Percentiles rank a stretch among this genome's conserved stretches.
phyloP scores from a whole-genome alignment of 257 asterid species.

The Fraxinus excelsior region DNA sequence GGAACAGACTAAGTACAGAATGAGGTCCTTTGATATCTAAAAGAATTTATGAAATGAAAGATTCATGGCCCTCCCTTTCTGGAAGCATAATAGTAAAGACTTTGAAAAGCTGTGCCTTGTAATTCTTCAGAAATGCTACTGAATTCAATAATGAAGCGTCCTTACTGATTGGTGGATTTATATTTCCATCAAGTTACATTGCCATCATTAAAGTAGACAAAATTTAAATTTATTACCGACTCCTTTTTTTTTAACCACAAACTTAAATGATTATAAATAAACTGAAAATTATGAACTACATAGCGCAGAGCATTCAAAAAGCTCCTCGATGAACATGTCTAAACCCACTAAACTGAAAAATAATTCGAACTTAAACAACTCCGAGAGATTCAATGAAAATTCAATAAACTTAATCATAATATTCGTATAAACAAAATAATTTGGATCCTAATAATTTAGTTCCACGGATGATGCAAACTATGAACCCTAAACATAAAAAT shows the following conservation, averaged over 20 bases:
- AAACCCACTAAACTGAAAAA: not conserved
- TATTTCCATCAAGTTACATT: not conserved
- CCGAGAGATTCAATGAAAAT: not conserved
- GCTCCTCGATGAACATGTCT: not conserved
- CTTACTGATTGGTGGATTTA: not conserved
- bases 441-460: not conserved
- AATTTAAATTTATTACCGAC: not conserved
- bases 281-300: not conserved
- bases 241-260: not conserved
- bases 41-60: not conserved
- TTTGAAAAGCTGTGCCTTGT: not conserved
- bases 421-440: not conserved
- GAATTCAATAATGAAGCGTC: not conserved
- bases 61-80: not conserved
- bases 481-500: not conserved
- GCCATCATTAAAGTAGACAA: not conserved
- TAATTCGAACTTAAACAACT: not conserved
- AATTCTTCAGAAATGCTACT: not conserved
- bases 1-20: not conserved
- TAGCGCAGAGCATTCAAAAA: not conserved
- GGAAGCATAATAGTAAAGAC: not conserved
- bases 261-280: not conserved
- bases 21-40: not conserved
- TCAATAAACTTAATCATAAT: not conserved
- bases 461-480: not conserved